Base-by-base conservation (phyloP, 2,329 filamentous ascomycete genomes). In the Rhinocladiella similis region DNA sequence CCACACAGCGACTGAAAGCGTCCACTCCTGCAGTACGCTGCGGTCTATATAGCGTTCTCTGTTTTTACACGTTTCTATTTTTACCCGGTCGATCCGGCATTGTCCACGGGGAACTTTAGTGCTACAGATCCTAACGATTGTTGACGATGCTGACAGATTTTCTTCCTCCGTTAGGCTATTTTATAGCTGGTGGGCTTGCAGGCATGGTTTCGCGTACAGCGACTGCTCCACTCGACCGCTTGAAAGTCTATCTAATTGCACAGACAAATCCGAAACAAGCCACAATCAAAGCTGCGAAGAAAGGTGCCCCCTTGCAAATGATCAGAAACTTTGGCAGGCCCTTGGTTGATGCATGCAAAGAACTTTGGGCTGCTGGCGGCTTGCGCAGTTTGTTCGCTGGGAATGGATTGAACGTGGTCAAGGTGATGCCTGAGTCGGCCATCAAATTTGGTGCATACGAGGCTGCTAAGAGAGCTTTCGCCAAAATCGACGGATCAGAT, bases 371-470 rank as follows among this genome's bases (percentile, higher is more conserved):
- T 62, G 86, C 90, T 13, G 94, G 94, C 53, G 94, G 94, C 2
- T 77, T 96, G 57, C 84, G 89, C 56, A 95, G 91, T 70, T 85
- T 97, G 64, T 99, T 97, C 76, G 92, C 93, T 64, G 94, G 94
- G 36, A 99, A 99, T 68, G 94, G 94, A 3, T 79, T 99, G 65
- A 99, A 99, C 66, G 91, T 99, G 2, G 74, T 97, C 68, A 99
- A 99, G 73, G 94, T 99, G 59, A 96, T 97, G 91, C 94, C 94
- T 0, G 94, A 99, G 76, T 97, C 93, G 25, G 93, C 94, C 22
- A 96, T 99, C 70, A 96, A 97, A 74, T 99, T 99, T 71, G 94
- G 94, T 58, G 93, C 92, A 18, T 99, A 97, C 69, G 94, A 99
- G 83, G 91, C 91, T 50, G 88, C 91, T 7, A 99, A 97, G 78